A percentile compares a stretch with the other conserved stretches of the same genome.
These are phyloP conservation scores for Iris pallida DNA, from an alignment of 116 monocot genomes.

Conservation along the genomic window DNA sequence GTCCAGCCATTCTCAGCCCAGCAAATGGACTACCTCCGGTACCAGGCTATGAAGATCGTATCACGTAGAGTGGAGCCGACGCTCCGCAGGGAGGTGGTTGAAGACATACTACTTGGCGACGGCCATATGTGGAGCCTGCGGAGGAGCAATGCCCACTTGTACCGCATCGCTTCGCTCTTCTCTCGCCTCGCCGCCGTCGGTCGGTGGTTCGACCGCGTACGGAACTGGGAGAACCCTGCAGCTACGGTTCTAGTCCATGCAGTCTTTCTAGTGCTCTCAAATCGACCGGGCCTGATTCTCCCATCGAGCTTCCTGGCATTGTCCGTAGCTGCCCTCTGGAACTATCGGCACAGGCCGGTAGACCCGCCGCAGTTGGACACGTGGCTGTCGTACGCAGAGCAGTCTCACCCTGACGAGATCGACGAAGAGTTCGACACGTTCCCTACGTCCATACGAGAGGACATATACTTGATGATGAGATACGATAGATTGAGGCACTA, in stretches of 20 bases:
- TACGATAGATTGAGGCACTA: slow-evolving; percentile 15
- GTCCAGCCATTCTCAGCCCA: slow-evolving; percentile 8
- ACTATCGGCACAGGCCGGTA: slow-evolving; percentile 17
- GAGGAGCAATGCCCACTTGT: slow-evolving; percentile 15
- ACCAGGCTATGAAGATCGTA: slow-evolving; percentile 7
- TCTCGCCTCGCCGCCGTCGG: neutral
- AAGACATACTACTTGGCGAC: slow-evolving; percentile 1
- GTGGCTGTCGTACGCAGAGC: slow-evolving; percentile 12
- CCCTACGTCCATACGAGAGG: too few relatives aligned
- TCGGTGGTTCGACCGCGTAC: slow-evolving; percentile 13
- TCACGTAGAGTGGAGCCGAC: slow-evolving; percentile 7
- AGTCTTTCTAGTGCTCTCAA: slow-evolving; percentile 2
- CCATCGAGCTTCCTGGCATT: slow-evolving; percentile 25
- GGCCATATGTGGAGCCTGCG: slow-evolving; percentile 14
- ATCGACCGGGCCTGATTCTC: slow-evolving; percentile 1
- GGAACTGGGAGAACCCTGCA: slow-evolving; percentile 15
- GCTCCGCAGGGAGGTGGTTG: neutral
- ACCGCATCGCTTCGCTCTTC: slow-evolving; percentile 8
- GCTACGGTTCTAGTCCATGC: slow-evolving; percentile 9
- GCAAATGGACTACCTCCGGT: slow-evolving; percentile 1
- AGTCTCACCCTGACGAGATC: too few relatives aligned
- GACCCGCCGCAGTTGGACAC: slow-evolving; percentile 21
- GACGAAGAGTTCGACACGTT: too few relatives aligned
- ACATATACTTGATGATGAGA: neutral
- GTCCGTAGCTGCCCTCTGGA: slow-evolving; percentile 21